phyloP scores from a whole-genome alignment of 495 filamentous ascomycete species.

The Xylaria palmicola region DNA sequence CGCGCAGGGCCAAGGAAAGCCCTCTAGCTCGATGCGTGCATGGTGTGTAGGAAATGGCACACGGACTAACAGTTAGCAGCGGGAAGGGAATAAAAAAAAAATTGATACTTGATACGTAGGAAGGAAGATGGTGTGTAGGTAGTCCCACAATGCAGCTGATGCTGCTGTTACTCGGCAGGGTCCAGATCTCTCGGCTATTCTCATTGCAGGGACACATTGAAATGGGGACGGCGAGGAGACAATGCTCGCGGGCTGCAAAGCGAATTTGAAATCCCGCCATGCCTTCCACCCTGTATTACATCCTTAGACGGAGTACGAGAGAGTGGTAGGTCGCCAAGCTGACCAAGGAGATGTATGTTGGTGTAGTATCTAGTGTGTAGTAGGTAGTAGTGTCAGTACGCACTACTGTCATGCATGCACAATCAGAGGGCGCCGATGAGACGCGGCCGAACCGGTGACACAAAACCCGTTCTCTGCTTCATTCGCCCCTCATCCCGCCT shows the following conservation, averaged over 20 bases:
- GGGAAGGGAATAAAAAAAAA: not conserved
- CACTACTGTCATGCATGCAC: not conserved
- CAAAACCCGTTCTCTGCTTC: not conserved
- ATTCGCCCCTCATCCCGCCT: not conserved
- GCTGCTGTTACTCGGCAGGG: not conserved
- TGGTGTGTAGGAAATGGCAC: too few species aligned
- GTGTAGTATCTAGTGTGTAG: not conserved
- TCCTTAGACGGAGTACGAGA: too few species aligned
- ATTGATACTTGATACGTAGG: too few species aligned
- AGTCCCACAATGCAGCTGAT: conserved; percentile 8
- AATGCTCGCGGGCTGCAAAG: not conserved
- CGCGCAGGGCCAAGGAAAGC: not conserved
- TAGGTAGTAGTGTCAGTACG: not conserved
- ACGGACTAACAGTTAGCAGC: not conserved
- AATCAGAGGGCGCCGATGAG: too few species aligned
- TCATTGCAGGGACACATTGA: conserved; percentile 6
- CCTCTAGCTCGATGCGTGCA: not conserved
- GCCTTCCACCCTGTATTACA: too few species aligned
- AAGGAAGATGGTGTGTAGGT: conserved; percentile 2
- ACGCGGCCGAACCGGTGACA: not conserved
- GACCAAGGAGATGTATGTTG: too few species aligned
- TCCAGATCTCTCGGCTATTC: conserved; percentile 12
- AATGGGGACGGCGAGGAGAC: not conserved
- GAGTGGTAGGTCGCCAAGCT: too few species aligned
- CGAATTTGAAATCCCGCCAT: not conserved